Conservation (phyloP, 441 rosid species). For the Adansonia madagascariensis region DNA sequence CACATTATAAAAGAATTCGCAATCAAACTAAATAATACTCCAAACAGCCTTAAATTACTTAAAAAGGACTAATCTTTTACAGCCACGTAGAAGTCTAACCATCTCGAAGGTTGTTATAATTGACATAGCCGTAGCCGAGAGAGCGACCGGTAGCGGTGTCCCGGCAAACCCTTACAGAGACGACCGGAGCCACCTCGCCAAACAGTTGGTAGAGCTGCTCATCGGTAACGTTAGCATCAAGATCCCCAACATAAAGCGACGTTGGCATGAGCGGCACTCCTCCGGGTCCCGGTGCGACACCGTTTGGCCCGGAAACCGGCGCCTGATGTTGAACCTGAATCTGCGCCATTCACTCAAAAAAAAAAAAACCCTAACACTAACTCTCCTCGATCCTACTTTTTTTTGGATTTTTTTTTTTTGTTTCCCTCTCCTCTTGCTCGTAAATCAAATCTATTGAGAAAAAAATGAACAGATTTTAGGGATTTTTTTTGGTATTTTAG, state of each 20-base stretch:
- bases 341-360: constrained; percentile 55
- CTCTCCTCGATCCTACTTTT: constrained; percentile 34
- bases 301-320: constrained; percentile 47
- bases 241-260: constrained; percentile 72
- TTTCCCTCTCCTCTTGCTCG: constrained; percentile 31
- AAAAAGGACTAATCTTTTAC: neutral
- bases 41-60: neutral
- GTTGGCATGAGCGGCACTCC: constrained; percentile 50
- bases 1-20: neutral
- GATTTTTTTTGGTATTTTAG: neutral
- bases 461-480: constrained; percentile 1
- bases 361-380: constrained; percentile 16
- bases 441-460: constrained; percentile 27
- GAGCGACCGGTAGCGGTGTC: constrained; percentile 65
- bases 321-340: constrained; percentile 70
- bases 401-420: constrained; percentile 19
- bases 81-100: constrained; percentile 39
- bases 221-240: constrained; percentile 59
- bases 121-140: constrained; percentile 75
- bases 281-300: constrained; percentile 41
- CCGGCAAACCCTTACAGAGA: constrained; percentile 69
- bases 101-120: constrained; percentile 60
- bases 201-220: constrained; percentile 69
- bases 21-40: neutral
- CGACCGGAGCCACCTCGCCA: constrained; percentile 59